A percentile compares a stretch with the other conserved stretches of the same genome.
Conservation (phyloP, 139 green algal genomes). For the Chlamydomonas sp. region DNA sequence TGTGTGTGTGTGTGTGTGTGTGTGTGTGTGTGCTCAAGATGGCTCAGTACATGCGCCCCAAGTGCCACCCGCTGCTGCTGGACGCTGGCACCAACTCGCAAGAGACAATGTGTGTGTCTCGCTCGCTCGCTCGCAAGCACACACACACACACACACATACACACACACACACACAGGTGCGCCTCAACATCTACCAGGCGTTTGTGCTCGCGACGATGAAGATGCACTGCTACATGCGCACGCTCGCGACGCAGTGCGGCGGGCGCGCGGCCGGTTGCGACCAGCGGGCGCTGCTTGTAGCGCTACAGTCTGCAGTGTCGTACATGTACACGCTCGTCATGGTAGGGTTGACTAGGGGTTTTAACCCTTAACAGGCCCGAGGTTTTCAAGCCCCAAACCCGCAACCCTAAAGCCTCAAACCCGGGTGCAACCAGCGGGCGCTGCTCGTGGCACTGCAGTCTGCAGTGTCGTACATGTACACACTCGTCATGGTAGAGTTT, state of each 20-base stretch:
- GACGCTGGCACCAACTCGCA: constrained; percentile 78
- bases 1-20: neutral
- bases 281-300: constrained; percentile 16
- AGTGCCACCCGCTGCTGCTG: constrained; percentile 78
- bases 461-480: constrained; percentile 24
- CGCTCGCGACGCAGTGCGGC: constrained; percentile 12
- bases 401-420: neutral
- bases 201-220: constrained; percentile 78
- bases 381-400: neutral
- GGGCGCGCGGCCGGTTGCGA: neutral
- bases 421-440: constrained; percentile 7
- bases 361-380: too few relatives aligned
- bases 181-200: constrained; percentile 82
- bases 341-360: too few relatives aligned
- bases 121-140: too few relatives aligned
- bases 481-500: constrained; percentile 10
- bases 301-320: constrained; percentile 16
- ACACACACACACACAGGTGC: constrained; percentile 36
- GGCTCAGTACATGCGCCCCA: constrained; percentile 75
- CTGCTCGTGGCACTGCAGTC: constrained; percentile 19
- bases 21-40: too few relatives aligned
- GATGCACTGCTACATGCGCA: constrained; percentile 62
- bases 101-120: too few relatives aligned
- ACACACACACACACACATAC: too few relatives aligned
- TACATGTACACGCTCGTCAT: constrained; percentile 27